Percentiles rank a stretch among this genome's conserved stretches.
Conservation (phyloP, 768 basidiomycete genomes). For the Pholiota molesta region DNA sequence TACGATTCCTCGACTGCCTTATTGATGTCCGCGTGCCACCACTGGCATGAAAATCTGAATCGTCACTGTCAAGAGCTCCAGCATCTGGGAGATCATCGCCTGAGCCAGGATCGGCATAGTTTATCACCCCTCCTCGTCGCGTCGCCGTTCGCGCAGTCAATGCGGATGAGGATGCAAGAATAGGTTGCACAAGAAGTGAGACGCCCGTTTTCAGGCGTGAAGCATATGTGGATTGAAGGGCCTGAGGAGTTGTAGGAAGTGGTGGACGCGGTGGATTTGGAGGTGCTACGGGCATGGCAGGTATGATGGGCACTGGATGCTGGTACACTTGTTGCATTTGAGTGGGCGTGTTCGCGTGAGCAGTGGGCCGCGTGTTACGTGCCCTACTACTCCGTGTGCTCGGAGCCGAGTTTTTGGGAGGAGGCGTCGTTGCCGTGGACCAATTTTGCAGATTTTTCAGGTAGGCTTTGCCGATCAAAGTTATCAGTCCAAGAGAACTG, state of each 20-base stretch:
- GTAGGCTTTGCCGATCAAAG: slow-evolving; percentile 35
- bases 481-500: slow-evolving; percentile 9
- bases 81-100: slow-evolving; percentile 83
- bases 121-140: slow-evolving; percentile 72
- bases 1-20: slow-evolving; percentile 45
- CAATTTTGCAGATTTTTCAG: slow-evolving; percentile 73
- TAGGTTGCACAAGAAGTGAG: slow-evolving; percentile 90
- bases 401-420: slow-evolving; percentile 42
- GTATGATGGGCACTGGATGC: slow-evolving; percentile 32
- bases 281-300: slow-evolving; percentile 36
- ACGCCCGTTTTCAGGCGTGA: slow-evolving; percentile 91
- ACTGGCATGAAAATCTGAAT: slow-evolving; percentile 79
- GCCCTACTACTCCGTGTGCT: slow-evolving; percentile 45
- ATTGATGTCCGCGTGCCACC: slow-evolving; percentile 61
- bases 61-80: slow-evolving; percentile 82
- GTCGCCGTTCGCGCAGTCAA: slow-evolving; percentile 45
- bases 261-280: slow-evolving; percentile 58
- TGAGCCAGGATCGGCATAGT: slow-evolving; percentile 86
- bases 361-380: slow-evolving; percentile 44
- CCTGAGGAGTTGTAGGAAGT: slow-evolving; percentile 69
- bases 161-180: slow-evolving; percentile 47
- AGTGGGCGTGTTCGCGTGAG: slow-evolving; percentile 38
- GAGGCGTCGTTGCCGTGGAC: slow-evolving; percentile 62
- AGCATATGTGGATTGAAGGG: slow-evolving; percentile 79
- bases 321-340: slow-evolving; percentile 33